A percentile compares a stretch with the other conserved stretches of the same genome.
These are phyloP conservation scores for Colletotrichum brevisporum DNA, from an alignment of 2,329 filamentous ascomycete genomes.

Conservation along the genomic window DNA sequence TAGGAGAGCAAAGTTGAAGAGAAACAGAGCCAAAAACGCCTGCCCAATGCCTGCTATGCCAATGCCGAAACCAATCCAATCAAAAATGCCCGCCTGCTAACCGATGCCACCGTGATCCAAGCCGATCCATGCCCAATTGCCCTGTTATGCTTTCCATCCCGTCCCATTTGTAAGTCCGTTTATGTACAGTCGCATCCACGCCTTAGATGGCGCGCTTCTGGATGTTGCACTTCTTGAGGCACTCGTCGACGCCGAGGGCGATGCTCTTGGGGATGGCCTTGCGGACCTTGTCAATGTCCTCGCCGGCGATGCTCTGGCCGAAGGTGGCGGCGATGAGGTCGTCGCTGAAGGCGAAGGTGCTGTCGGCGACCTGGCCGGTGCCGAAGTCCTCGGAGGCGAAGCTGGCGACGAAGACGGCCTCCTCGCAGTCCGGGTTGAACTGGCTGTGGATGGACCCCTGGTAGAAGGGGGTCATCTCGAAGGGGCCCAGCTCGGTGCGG, in stretches of 20 bases:
- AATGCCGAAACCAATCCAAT: neutral
- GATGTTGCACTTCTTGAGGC: slow-evolving; percentile 63
- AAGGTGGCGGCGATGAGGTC: slow-evolving; percentile 63
- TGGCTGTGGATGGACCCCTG: slow-evolving; percentile 69
- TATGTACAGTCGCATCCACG: neutral
- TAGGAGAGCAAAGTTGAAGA: neutral
- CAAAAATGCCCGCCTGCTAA: slow-evolving; percentile 6
- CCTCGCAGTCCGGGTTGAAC: slow-evolving; percentile 68
- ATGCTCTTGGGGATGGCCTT: slow-evolving; percentile 61
- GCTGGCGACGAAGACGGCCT: slow-evolving; percentile 64
- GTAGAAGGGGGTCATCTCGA: slow-evolving; percentile 68
- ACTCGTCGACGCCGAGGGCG: slow-evolving; percentile 65
- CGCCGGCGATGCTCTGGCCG: slow-evolving; percentile 60
- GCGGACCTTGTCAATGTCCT: slow-evolving; percentile 61
- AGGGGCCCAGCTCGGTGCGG: slow-evolving; percentile 53
- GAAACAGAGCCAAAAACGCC: slow-evolving; percentile 1
- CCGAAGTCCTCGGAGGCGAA: slow-evolving; percentile 67
- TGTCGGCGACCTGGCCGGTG: slow-evolving; percentile 64
- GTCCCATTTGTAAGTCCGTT: neutral
- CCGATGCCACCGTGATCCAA: slow-evolving; percentile 6
- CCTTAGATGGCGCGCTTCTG: slow-evolving; percentile 38
- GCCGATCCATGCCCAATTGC: neutral
- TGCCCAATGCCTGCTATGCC: slow-evolving; percentile 9
- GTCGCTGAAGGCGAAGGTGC: slow-evolving; percentile 61
- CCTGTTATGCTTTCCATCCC: neutral